Base-by-base conservation (phyloP, 2,329 filamentous ascomycete genomes). In the Tolypocladium inflatum region DNA sequence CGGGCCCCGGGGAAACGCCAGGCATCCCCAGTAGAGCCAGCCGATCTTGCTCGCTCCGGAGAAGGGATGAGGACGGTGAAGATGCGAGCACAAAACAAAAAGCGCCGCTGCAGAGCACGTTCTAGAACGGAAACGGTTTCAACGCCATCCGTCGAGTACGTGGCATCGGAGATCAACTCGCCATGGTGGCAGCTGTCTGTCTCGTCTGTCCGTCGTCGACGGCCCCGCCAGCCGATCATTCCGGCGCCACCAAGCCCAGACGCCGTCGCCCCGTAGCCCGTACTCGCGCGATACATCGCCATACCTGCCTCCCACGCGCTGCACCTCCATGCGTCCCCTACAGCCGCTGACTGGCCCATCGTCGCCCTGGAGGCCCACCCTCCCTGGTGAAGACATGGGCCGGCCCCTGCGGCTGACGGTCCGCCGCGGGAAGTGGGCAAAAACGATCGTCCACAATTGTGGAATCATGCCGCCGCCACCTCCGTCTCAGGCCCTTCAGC, bases 321-420 rank as follows among this genome's bases (percentile, higher is more conserved):
- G 45, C 45, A 50, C 33, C 23, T 26, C 43, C 30, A 17, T 43
- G 35, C 4, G 54, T 45, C 54, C 37, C 48, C 35, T n/a, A 33
- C 37, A 55, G 45, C 23, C 10, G 3, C 19, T 50, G 15, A 30
- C 33, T 50, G 45, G 45, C 45, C 30, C 43, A 45, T 45, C 42
- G 26, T 26, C 26, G 2, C 13, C n/a, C n/a, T 19, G 10, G 8
- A 11, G 13, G 10, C 10, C 37, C 37, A 15, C 37, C n/a, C 23
- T 48, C 23, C 43, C 43, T 48, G 23, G 30, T 30, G 13, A 19
- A 48, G 43, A 30, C 43, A 48, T 2, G 26, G 26, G 26, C 26
- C 26, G 45, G 45, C 48, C 35, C 55, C 55, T 57, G 43, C 55
- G 55, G 53, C 54, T 56, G 57, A 59, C 56, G 54, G 54, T 50